These are phyloP conservation scores for Groenewaldozyma sp. DNA, from an alignment of 1,139 yeast species.

Conservation along the genomic window DNA sequence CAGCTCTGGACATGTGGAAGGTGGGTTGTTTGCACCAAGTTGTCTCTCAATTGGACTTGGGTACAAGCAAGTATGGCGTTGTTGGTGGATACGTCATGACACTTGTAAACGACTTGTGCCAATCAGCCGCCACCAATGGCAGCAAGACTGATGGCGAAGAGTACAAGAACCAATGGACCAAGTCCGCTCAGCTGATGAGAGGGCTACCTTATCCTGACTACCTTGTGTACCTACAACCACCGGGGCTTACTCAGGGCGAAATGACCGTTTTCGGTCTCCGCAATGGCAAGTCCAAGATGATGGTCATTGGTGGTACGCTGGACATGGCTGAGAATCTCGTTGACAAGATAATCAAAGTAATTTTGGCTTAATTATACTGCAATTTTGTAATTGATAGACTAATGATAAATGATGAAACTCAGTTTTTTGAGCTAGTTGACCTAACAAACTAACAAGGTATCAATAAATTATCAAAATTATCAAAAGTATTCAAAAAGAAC, in stretches of 20 bases:
- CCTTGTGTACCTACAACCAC: constrained; percentile 18
- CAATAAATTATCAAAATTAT: too few species aligned
- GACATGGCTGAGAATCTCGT: constrained; percentile 17
- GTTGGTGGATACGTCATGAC: constrained; percentile 23
- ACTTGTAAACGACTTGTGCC: constrained; percentile 21
- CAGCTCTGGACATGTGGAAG: constrained; percentile 23
- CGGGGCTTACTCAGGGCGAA: constrained; percentile 17
- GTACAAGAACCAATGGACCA: constrained; percentile 22
- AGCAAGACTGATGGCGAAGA: constrained; percentile 7
- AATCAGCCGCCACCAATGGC: constrained; percentile 7
- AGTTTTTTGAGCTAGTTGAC: neutral
- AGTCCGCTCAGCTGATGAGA: constrained; percentile 18
- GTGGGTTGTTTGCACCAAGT: constrained; percentile 23
- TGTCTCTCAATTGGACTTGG: constrained; percentile 14
- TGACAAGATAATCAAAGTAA: constrained; percentile 15
- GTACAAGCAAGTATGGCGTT: constrained; percentile 13
- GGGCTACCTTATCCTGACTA: constrained; percentile 25
- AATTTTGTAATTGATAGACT: neutral
- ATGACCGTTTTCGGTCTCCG: constrained; percentile 19
- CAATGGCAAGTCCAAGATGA: constrained; percentile 18
- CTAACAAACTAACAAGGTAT: neutral
- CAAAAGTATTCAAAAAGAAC: too few species aligned
- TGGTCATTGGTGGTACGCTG: constrained; percentile 18
- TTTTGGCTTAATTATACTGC: constrained; percentile 1
- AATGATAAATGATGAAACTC: neutral